Base-by-base conservation (phyloP, 2,329 filamentous ascomycete species). In the Microsporum audouinii region DNA sequence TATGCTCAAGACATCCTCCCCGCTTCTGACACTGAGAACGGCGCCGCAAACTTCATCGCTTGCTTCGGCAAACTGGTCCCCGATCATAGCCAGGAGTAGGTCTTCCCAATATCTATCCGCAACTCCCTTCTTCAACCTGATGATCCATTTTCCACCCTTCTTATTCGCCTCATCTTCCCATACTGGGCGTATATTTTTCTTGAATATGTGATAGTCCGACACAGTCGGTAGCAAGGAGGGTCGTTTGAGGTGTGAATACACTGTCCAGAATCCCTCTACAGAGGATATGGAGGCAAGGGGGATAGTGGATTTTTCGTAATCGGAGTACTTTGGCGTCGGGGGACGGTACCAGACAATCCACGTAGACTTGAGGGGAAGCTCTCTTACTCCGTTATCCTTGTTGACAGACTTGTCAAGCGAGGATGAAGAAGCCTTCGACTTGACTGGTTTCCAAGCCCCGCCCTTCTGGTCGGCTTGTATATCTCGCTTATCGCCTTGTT, bases 111-210 rank as follows among this genome's bases (percentile, higher is more conserved):
- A 96, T 60, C 92, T 85, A 75, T 97, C 94, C 17, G 90, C 89
- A 23, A 99, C 89, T 31, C 94, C 94, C 80, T 99, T 99, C 83
- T 96, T 96, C 72, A 99, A 79, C 66, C 92, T 84, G 72, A 99
- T 86, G 66, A 96, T 91, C 92, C 92, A 99, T 78, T 99, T 99
- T 58, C 94, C 94, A 60, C 94, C 94, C 67, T 86, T 88, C 75
- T 90, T 94, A 77, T 99, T 99, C 72, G 95, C 90, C 55, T 96
- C 91, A 68, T 99, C 94, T 75, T 99, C 94, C 94, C 94, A 99
- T 68, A 99, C 94, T 27, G 94, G 94, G 63, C 94, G 86, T 64
- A 99, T 91, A 60, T 91, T 92, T 71, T 94, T 91, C 76, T 94
- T 95, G 80, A 99, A 99, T 63, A 99, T 87, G 73, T 99, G 94